Evolutionary conservation across 176 grass and related monocot species (phyloP).

Genomic region (Poa annua): DNA sequence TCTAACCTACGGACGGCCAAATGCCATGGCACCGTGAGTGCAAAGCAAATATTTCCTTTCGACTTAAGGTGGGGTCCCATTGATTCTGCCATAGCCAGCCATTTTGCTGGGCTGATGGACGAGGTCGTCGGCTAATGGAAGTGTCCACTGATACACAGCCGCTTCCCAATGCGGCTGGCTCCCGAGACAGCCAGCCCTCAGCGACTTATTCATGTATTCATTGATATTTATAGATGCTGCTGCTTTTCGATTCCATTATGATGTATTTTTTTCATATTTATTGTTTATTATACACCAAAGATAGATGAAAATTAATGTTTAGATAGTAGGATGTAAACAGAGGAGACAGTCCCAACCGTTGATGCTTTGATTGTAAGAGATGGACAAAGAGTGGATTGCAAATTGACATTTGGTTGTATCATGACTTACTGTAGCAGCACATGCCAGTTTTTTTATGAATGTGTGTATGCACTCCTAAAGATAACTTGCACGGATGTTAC

Average conservation of each 20-base stretch:
- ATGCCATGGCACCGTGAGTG: slow-evolving; percentile 40
- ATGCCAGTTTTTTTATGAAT: background rate
- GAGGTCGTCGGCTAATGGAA: slow-evolving; percentile 22
- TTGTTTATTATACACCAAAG: slow-evolving; percentile 43
- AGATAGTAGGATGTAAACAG: slow-evolving; percentile 48
- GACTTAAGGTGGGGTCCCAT: background rate
- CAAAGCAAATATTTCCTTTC: slow-evolving; percentile 5
- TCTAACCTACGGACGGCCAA: slow-evolving; percentile 64
- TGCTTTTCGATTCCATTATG: slow-evolving; percentile 48
- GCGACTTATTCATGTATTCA: slow-evolving; percentile 53
- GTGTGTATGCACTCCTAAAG: background rate
- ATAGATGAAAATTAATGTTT: slow-evolving; percentile 57
- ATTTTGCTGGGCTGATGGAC: slow-evolving; percentile 37
- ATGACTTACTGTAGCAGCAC: slow-evolving; percentile 37
- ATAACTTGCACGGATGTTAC: background rate
- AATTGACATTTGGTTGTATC: slow-evolving; percentile 23
- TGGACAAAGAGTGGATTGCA: slow-evolving; percentile 30
- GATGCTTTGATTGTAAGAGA: slow-evolving; percentile 49
- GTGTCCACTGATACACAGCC: slow-evolving; percentile 27
- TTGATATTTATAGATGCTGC: slow-evolving; percentile 42
- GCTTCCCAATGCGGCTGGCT: slow-evolving; percentile 42
- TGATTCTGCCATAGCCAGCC: slow-evolving; percentile 32
- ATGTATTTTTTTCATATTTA: slow-evolving; percentile 41
- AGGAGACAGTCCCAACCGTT: slow-evolving; percentile 13
- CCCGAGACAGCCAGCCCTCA: slow-evolving; percentile 42